Evolutionary conservation across 2,329 filamentous ascomycete genomes (phyloP).

Genomic region (Nothophaeocryptopus gaeumannii): DNA sequence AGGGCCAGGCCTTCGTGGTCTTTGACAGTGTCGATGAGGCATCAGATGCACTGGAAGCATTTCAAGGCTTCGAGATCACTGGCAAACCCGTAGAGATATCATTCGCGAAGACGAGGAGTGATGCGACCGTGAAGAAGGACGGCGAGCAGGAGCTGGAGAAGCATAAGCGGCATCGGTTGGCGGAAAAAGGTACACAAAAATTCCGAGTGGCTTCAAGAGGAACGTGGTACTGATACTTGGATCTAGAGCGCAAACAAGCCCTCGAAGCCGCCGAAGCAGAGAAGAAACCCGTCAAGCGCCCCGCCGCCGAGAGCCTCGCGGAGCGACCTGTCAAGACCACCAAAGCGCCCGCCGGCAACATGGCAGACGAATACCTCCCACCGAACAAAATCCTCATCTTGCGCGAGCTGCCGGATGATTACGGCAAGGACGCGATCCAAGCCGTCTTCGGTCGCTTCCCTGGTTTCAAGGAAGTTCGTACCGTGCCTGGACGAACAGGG

Average conservation of each 20-base stretch:
- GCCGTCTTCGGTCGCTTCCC: slow-evolving; percentile 85
- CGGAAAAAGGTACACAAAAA: slow-evolving; percentile 72
- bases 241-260: slow-evolving; percentile 73
- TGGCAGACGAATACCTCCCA: slow-evolving; percentile 96
- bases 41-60: slow-evolving; percentile 75
- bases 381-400: slow-evolving; percentile 97
- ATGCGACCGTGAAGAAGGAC: slow-evolving; percentile 78
- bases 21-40: slow-evolving; percentile 82
- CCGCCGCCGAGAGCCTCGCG: slow-evolving; percentile 54
- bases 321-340: slow-evolving; percentile 65
- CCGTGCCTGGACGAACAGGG: slow-evolving; percentile 79
- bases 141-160: slow-evolving; percentile 77
- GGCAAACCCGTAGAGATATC: slow-evolving; percentile 85
- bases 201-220: slow-evolving; percentile 39
- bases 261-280: slow-evolving; percentile 69
- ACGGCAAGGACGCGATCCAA: slow-evolving; percentile 74
- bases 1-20: slow-evolving; percentile 93
- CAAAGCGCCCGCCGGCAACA: slow-evolving; percentile 70
- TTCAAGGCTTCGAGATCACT: slow-evolving; percentile 90
- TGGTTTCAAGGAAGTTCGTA: slow-evolving; percentile 87
- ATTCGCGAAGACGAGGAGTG: slow-evolving; percentile 77
- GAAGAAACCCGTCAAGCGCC: slow-evolving; percentile 50
- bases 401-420: slow-evolving; percentile 85
- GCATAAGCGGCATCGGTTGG: slow-evolving; percentile 79
- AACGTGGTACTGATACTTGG: slow-evolving; percentile 36